Base-by-base conservation (phyloP, 345 rosid genomes). In the Gossypioides kirkii region DNA sequence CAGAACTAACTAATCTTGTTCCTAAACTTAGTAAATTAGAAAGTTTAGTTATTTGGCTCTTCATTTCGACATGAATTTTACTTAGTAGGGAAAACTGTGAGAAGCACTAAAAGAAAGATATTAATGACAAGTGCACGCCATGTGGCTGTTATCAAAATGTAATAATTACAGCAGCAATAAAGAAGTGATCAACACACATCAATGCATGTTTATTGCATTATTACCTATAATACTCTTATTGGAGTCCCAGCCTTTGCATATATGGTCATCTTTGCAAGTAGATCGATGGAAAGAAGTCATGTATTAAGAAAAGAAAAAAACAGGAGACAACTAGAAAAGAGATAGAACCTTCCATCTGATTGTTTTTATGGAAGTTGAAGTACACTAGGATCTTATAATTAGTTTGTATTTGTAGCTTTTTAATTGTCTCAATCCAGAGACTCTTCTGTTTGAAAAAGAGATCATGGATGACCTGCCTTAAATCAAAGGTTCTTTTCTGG, bases 251-350 rank as follows among this genome's bases (percentile, higher is more conserved):
- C n/a, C n/a, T n/a, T 32, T 61, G 20, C 18, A 62, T 62, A n/a
- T n/a, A 13, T n/a, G 46, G 23, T 61, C 67, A 49, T 49, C 53
- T 49, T 41, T 62, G 49, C 68, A 62, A 62, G 16, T 62, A 41
- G 25, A 62, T 17, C 18, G 26, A 38, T 38, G 16, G 11, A 62
- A 17, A 38, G 25, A 62, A n/a, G 47, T 13, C 25, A 17, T 41
- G 36, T 62, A 2, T 62, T 38, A 38, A 38, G 47, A 38, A 62
- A 62, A 32, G 7, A 14, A 38, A 62, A 62, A 62, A n/a, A 38
- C 9, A 8, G 49, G 18, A 38, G 68, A 36, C n/a, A 49, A 49
- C 53, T 49, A 14, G 53, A 16, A 45, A 16, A 61, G 23, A 38
- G 14, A 62, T 3, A 38, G 16, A 9, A 14, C 12, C 10, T 3